Evolutionary conservation across 768 basidiomycete genomes (phyloP).

Genomic region (Phaeolepiota aurea): DNA sequence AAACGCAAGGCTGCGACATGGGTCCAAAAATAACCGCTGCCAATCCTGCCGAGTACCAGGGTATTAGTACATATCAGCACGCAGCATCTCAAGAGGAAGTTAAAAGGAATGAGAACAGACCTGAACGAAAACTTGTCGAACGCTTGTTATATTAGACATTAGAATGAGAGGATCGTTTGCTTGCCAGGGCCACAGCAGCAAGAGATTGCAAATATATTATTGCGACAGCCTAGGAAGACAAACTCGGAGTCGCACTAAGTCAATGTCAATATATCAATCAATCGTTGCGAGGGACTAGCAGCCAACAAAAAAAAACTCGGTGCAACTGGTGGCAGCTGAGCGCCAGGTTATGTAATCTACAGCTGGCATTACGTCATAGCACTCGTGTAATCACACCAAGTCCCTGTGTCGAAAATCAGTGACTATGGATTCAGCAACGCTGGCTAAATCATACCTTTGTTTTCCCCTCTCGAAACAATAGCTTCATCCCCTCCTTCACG

Average conservation of each 20-base stretch:
- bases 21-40: background rate
- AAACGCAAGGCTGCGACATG: background rate
- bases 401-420: conserved; percentile 34
- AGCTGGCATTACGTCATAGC: conserved; percentile 33
- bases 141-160: too few species aligned
- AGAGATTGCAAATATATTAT: too few species aligned
- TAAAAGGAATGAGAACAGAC: too few species aligned
- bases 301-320: background rate
- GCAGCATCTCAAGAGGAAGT: too few species aligned
- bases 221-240: too few species aligned
- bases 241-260: too few species aligned
- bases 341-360: background rate
- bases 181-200: too few species aligned
- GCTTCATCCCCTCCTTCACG: conserved; percentile 88
- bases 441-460: conserved; percentile 60
- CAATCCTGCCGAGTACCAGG: background rate
- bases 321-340: background rate
- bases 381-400: conserved; percentile 70
- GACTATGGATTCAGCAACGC: conserved; percentile 1
- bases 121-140: too few species aligned
- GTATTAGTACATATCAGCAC: too few species aligned
- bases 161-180: too few species aligned
- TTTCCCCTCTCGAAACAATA: conserved; percentile 91
- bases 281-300: too few species aligned
- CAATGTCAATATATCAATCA: too few species aligned